Conservation (phyloP, 2,329 filamentous ascomycete species). For the Apiospora marii region DNA sequence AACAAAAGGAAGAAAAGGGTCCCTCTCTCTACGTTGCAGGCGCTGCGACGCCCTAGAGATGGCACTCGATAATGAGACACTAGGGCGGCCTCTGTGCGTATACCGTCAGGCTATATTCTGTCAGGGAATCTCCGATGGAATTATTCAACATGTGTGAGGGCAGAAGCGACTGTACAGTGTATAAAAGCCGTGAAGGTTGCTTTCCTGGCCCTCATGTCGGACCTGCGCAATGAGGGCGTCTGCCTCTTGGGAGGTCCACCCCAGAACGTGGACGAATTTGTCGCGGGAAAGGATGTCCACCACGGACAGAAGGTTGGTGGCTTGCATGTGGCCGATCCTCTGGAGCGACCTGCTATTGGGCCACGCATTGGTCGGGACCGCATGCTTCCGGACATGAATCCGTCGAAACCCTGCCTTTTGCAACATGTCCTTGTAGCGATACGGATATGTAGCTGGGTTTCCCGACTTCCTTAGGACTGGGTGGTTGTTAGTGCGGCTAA, state of each 20-base stretch:
- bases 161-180: constrained; percentile 32
- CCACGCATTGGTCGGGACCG: constrained; percentile 39
- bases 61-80: too few relatives aligned
- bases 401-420: constrained; percentile 30
- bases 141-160: too few relatives aligned
- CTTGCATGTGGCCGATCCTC: constrained; percentile 41
- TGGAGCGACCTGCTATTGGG: constrained; percentile 40
- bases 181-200: constrained; percentile 37
- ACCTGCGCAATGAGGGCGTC: constrained; percentile 34
- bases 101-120: too few relatives aligned
- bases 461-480: constrained; percentile 38
- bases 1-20: too few relatives aligned
- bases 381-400: constrained; percentile 34
- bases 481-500: not conserved
- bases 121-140: too few relatives aligned
- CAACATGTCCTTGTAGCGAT: constrained; percentile 18
- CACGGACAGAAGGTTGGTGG: constrained; percentile 36
- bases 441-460: constrained; percentile 16
- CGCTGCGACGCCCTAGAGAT: too few relatives aligned
- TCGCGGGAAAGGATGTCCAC: constrained; percentile 36
- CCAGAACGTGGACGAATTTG: constrained; percentile 34
- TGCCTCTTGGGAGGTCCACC: constrained; percentile 35
- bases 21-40: too few relatives aligned
- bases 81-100: too few relatives aligned
- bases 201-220: constrained; percentile 34